Evolutionary conservation across 768 basidiomycete genomes (phyloP).

Genomic region (Lepiota subincarnata): DNA sequence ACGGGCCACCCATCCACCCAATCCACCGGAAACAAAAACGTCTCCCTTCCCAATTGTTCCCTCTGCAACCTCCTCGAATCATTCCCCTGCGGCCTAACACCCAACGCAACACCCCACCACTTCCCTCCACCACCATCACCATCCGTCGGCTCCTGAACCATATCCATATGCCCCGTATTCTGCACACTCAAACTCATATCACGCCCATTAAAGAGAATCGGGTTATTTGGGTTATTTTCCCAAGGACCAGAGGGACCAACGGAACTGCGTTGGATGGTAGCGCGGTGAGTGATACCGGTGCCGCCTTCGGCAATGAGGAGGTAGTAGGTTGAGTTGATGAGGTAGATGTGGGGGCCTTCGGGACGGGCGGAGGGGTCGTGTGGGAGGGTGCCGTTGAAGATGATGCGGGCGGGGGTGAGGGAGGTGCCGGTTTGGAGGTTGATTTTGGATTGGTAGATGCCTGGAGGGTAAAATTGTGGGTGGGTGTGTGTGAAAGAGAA

Average conservation of each 20-base stretch:
- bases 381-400: constrained; percentile 34
- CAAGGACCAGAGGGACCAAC: constrained; percentile 34
- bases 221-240: constrained; percentile 36
- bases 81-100: constrained; percentile 30
- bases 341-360: constrained; percentile 38
- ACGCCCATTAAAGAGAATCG: constrained; percentile 36
- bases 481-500: background rate
- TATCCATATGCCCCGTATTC: constrained; percentile 34
- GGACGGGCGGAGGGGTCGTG: constrained; percentile 32
- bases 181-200: constrained; percentile 31
- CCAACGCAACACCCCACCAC: constrained; percentile 40
- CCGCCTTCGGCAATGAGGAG: constrained; percentile 41
- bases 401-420: constrained; percentile 29
- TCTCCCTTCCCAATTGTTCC: constrained; percentile 28
- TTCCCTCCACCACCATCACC: constrained; percentile 23
- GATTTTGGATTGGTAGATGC: constrained; percentile 38
- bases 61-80: constrained; percentile 15
- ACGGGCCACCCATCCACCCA: constrained; percentile 37
- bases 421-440: constrained; percentile 33
- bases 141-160: constrained; percentile 24
- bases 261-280: constrained; percentile 34
- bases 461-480: constrained; percentile 15
- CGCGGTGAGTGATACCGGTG: constrained; percentile 28
- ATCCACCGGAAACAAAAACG: constrained; percentile 36
- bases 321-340: constrained; percentile 35